Evolutionary conservation across 805 yeast genomes (phyloP).

Genomic region (Metschnikowia hibisci): DNA sequence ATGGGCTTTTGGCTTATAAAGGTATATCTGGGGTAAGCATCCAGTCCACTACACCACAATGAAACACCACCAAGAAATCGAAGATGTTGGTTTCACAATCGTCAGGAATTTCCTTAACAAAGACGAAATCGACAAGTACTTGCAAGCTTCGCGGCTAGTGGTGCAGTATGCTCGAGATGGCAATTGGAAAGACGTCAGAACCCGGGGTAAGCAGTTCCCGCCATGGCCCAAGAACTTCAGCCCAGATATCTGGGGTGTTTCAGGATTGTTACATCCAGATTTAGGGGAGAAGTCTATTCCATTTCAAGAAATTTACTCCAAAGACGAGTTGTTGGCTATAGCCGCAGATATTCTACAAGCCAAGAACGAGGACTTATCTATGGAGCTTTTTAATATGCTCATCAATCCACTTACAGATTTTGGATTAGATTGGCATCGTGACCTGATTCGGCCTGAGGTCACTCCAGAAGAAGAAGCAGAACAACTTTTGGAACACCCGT

Average conservation of each 20-base stretch:
- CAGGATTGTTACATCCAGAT: slow-evolving; percentile 46
- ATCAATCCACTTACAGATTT: slow-evolving; percentile 51
- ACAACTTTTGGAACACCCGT: slow-evolving; percentile 35
- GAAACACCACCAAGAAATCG: slow-evolving; percentile 34
- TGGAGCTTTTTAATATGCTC: slow-evolving; percentile 52
- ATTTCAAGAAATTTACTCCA: slow-evolving; percentile 40
- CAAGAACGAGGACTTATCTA: slow-evolving; percentile 29
- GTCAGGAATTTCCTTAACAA: slow-evolving; percentile 38
- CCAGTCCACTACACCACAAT: neutral
- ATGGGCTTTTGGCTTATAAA: neutral
- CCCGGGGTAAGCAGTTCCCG: slow-evolving; percentile 51
- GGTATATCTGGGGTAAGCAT: neutral
- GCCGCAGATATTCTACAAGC: slow-evolving; percentile 44
- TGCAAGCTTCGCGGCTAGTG: slow-evolving; percentile 33
- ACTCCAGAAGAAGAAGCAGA: slow-evolving; percentile 42
- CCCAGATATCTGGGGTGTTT: slow-evolving; percentile 53
- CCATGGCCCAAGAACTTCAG: slow-evolving; percentile 52
- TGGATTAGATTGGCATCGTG: slow-evolving; percentile 53
- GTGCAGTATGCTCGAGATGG: slow-evolving; percentile 44
- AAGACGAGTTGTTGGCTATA: slow-evolving; percentile 34
- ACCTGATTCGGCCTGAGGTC: slow-evolving; percentile 46
- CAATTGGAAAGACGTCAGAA: slow-evolving; percentile 46
- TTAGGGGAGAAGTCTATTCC: slow-evolving; percentile 32
- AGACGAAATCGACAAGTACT: slow-evolving; percentile 36
- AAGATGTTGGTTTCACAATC: slow-evolving; percentile 35